Evolutionary conservation across 2,329 filamentous ascomycete species (phyloP).

Genomic region (Moelleriella libera): DNA sequence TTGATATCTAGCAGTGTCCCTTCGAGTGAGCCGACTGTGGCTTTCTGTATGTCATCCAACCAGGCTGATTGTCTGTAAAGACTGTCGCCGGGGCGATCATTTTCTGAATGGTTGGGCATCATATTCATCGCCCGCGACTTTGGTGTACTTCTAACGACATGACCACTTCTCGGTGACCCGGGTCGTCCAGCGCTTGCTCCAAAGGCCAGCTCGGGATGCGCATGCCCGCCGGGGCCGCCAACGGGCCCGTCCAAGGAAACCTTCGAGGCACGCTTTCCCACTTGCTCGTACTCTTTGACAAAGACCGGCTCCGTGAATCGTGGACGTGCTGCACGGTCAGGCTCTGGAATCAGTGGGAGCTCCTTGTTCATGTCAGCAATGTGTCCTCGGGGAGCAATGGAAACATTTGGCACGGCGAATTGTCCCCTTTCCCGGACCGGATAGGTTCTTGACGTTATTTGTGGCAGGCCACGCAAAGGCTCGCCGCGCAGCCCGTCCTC

Average conservation of each 20-base stretch:
- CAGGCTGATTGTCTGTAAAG: conserved; percentile 45
- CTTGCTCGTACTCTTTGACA: not conserved
- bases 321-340: conserved; percentile 1
- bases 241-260: too few relatives aligned
- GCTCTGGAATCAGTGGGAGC: not conserved
- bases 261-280: not conserved
- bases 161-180: too few relatives aligned
- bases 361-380: not conserved
- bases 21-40: conserved; percentile 45
- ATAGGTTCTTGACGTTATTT: not conserved
- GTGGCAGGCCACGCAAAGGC: conserved; percentile 34
- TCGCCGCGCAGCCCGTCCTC: conserved; percentile 47
- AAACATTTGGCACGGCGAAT: conserved; percentile 6
- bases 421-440: conserved; percentile 22
- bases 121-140: conserved; percentile 24
- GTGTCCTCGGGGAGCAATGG: not conserved
- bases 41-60: conserved; percentile 62
- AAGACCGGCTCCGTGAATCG: conserved; percentile 1
- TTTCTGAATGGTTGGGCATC: conserved; percentile 25
- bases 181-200: too few relatives aligned
- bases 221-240: too few relatives aligned
- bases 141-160: conserved; percentile 13
- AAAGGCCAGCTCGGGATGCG: too few relatives aligned
- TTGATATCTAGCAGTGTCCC: conserved; percentile 47
- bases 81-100: conserved; percentile 33